phyloP scores from a whole-genome alignment of 352 stramenopile species.

The Phytophthora citricola region DNA sequence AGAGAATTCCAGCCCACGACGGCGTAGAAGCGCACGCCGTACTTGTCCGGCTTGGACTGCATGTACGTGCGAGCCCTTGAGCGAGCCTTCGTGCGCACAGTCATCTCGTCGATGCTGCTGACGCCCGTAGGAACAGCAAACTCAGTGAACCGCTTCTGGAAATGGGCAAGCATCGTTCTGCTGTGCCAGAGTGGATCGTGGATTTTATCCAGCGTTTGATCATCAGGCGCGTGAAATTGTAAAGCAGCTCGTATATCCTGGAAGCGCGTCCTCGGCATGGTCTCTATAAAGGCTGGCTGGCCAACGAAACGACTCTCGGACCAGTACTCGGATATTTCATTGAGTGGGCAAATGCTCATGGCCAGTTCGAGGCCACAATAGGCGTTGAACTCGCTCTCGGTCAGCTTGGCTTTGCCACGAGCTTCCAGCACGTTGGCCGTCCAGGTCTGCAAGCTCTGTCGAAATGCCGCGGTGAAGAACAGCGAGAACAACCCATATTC shows the following conservation, averaged over 20 bases:
- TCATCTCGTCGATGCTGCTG: slow-evolving; percentile 11
- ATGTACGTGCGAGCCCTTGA: slow-evolving; percentile 2
- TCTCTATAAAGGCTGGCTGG: background rate
- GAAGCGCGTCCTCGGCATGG: background rate
- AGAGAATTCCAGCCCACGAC: background rate
- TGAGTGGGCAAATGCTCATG: slow-evolving; percentile 11
- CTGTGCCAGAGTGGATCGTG: slow-evolving; percentile 11
- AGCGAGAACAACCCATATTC: slow-evolving; percentile 2
- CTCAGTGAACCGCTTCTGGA: background rate
- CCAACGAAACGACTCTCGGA: background rate
- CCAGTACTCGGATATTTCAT: slow-evolving; percentile 11
- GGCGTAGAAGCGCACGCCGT: slow-evolving; percentile 8
- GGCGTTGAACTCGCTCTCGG: background rate
- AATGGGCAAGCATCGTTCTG: background rate
- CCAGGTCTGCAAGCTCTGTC: background rate
- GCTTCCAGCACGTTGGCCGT: background rate
- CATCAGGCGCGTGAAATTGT: background rate
- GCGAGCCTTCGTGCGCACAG: slow-evolving; percentile 1
- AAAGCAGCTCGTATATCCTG: background rate
- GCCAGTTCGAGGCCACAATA: slow-evolving; percentile 7
- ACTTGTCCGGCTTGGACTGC: slow-evolving; percentile 2
- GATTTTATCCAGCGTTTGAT: background rate
- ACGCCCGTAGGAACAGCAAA: background rate
- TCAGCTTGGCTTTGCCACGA: background rate
- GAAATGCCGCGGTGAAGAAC: slow-evolving; percentile 8